A percentile compares a stretch with the other conserved stretches of the same genome.
phyloP scores from a whole-genome alignment of 192 early-diverging fungal species.

The Funneliformis mosseae region DNA sequence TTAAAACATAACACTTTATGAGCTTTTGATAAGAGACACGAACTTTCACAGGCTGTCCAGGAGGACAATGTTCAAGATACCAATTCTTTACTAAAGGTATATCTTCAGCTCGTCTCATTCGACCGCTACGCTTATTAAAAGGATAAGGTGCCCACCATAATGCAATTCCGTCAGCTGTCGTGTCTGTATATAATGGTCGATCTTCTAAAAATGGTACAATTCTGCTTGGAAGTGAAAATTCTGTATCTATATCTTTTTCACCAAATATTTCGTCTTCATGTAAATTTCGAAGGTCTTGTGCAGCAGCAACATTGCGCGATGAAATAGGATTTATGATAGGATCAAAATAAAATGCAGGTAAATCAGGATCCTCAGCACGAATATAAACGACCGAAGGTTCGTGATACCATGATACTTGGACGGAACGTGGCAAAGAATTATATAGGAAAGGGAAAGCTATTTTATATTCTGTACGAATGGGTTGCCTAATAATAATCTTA shows the following conservation, averaged over 20 bases:
- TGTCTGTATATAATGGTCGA: conserved; percentile 81
- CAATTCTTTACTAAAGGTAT: conserved; percentile 95
- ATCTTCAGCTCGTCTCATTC: conserved; percentile 89
- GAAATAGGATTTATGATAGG: conserved; percentile 98
- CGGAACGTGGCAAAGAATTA: conserved; percentile 93
- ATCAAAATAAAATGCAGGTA: conserved; percentile 98
- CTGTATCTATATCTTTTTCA: conserved; percentile 81
- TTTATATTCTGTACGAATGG: conserved; percentile 98
- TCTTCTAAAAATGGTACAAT: conserved; percentile 82
- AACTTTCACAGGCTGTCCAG: conserved; percentile 94
- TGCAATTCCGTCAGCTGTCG: conserved; percentile 88
- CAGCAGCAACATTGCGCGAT: conserved; percentile 63
- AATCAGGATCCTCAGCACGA: conserved; percentile 88
- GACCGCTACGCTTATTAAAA: conserved; percentile 90
- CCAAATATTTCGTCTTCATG: conserved; percentile 73
- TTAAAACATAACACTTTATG: conserved; percentile 94
- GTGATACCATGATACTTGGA: conserved; percentile 93
- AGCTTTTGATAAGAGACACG: conserved; percentile 99
- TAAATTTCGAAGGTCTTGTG: conserved; percentile 50
- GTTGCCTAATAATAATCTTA: conserved; percentile 99
- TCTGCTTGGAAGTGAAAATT: conserved; percentile 80
- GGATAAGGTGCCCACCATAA: conserved; percentile 99
- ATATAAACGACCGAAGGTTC: conserved; percentile 89
- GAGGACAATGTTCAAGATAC: conserved; percentile 97
- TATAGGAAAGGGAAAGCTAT: conserved; percentile 98